A percentile compares a stretch with the other conserved stretches of the same genome.
Evolutionary conservation across 1,284 basidiomycete genomes (phyloP).

Genomic region (Boletellus deceptivus): DNA sequence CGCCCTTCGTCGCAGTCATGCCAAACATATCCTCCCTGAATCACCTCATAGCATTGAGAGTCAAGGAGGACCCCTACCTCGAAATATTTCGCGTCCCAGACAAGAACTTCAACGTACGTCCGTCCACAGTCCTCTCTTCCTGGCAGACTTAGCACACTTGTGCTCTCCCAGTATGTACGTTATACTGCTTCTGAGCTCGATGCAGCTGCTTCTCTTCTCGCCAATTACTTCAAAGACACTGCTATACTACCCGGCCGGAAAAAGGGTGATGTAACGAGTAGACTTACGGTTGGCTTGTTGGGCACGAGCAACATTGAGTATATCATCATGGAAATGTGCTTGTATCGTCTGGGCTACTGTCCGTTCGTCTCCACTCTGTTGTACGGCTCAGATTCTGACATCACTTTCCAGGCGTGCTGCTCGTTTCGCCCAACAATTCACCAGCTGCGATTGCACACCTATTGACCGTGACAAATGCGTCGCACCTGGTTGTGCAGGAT

Average conservation of each 20-base stretch:
- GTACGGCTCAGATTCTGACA: not conserved
- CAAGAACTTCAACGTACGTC: slow-evolving; percentile 8
- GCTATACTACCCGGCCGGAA: slow-evolving; percentile 20
- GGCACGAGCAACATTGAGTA: slow-evolving; percentile 31
- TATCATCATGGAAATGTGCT: slow-evolving; percentile 27
- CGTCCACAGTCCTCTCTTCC: not conserved
- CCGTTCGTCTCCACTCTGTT: slow-evolving; percentile 3
- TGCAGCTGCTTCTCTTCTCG: slow-evolving; percentile 28
- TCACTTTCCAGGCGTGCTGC: slow-evolving; percentile 29
- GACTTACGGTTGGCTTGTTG: slow-evolving; percentile 27
- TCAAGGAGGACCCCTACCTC: slow-evolving; percentile 19
- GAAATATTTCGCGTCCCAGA: slow-evolving; percentile 24
- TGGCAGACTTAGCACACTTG: not conserved
- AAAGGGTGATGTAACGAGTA: slow-evolving; percentile 25
- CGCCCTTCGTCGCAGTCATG: slow-evolving; percentile 8
- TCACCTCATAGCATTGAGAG: slow-evolving; percentile 22
- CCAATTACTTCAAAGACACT: slow-evolving; percentile 26
- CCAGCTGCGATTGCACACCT: slow-evolving; percentile 55
- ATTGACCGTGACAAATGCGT: slow-evolving; percentile 44
- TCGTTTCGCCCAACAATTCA: slow-evolving; percentile 58
- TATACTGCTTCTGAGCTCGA: slow-evolving; percentile 27
- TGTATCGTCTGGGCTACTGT: slow-evolving; percentile 35
- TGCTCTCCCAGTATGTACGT: slow-evolving; percentile 18
- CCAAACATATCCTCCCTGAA: slow-evolving; percentile 24
- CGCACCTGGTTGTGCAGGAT: slow-evolving; percentile 38